Evolutionary conservation across 2,329 filamentous ascomycete genomes (phyloP).

Genomic region (Colletotrichum lentis): DNA sequence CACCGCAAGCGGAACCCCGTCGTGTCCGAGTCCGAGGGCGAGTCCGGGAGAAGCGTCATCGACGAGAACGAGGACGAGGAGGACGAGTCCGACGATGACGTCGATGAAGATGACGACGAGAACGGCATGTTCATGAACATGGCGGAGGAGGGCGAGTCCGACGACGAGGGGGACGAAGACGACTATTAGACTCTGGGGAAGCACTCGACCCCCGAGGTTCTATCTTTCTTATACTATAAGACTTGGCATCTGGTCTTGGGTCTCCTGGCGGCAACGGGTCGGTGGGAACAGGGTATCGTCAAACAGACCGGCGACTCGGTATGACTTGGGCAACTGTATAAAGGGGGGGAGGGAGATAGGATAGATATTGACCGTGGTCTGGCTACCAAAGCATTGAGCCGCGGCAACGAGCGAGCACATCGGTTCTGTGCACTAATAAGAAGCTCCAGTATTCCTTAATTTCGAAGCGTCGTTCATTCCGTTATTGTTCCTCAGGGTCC

Average conservation of each 20-base stretch:
- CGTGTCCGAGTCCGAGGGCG: conserved; percentile 38
- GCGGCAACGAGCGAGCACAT: too few species aligned
- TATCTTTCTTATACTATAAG: neutral
- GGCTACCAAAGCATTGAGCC: too few species aligned
- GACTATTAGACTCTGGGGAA: conserved; percentile 10
- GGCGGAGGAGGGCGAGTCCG: conserved; percentile 44
- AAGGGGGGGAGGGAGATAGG: too few species aligned
- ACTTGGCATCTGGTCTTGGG: neutral
- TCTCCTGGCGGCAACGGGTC: neutral
- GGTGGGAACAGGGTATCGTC: too few species aligned
- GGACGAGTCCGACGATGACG: conserved; percentile 40
- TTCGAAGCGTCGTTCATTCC: too few species aligned
- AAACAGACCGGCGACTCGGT: too few species aligned
- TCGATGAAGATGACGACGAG: conserved; percentile 37
- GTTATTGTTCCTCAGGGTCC: too few species aligned
- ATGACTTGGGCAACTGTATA: too few species aligned
- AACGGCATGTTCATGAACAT: conserved; percentile 45
- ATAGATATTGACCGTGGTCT: too few species aligned
- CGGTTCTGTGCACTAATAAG: too few species aligned
- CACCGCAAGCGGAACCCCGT: conserved; percentile 39
- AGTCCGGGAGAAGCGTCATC: conserved; percentile 39
- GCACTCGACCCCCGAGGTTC: too few species aligned
- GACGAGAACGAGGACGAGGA: conserved; percentile 40
- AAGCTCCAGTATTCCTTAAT: too few species aligned
- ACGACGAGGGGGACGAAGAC: conserved; percentile 16